A percentile compares a stretch with the other conserved stretches of the same genome.
phyloP scores from a whole-genome alignment of 352 stramenopile genomes.

The Phytopythium kandeliae region DNA sequence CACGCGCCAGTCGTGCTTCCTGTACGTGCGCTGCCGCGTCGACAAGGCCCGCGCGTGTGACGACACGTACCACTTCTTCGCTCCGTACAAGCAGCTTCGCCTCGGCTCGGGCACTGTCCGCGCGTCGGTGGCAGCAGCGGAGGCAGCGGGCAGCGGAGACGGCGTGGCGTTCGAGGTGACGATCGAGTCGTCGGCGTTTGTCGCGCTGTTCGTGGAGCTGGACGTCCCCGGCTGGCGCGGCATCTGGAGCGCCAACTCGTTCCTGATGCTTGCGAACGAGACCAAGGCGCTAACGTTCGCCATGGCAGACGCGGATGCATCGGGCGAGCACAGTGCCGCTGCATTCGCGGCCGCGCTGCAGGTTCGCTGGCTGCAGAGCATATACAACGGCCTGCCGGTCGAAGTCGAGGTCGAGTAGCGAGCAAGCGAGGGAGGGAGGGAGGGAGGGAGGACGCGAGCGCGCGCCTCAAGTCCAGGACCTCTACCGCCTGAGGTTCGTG shows the following conservation, averaged over 20 bases:
- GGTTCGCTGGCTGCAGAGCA: conserved; percentile 75
- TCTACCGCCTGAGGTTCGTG: not conserved
- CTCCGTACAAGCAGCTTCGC: conserved; percentile 57
- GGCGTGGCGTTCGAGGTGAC: conserved; percentile 29
- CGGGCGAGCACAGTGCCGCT: conserved; percentile 14
- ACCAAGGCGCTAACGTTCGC: conserved; percentile 48
- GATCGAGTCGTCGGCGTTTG: conserved; percentile 37
- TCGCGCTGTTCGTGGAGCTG: conserved; percentile 79
- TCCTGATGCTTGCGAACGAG: conserved; percentile 62
- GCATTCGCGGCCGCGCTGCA: conserved; percentile 30
- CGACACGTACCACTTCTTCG: conserved; percentile 62
- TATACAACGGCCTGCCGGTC: conserved; percentile 25
- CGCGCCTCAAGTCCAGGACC: too few relatives aligned
- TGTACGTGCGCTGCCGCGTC: conserved; percentile 29
- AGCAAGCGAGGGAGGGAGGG: too few relatives aligned
- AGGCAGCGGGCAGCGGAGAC: not conserved
- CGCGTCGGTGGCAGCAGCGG: conserved; percentile 3
- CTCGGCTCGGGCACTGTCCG: conserved; percentile 28
- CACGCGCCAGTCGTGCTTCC: conserved; percentile 43
- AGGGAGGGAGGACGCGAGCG: too few relatives aligned
- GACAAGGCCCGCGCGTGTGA: conserved; percentile 20
- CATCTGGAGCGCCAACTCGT: conserved; percentile 68
- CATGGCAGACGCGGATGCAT: conserved; percentile 8
- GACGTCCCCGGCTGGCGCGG: conserved; percentile 36
- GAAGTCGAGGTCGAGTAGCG: conserved; percentile 1